A percentile compares a stretch with the other conserved stretches of the same genome.
phyloP scores from a whole-genome alignment of 1,284 basidiomycete genomes.

The Paramarasmius palmivorus region DNA sequence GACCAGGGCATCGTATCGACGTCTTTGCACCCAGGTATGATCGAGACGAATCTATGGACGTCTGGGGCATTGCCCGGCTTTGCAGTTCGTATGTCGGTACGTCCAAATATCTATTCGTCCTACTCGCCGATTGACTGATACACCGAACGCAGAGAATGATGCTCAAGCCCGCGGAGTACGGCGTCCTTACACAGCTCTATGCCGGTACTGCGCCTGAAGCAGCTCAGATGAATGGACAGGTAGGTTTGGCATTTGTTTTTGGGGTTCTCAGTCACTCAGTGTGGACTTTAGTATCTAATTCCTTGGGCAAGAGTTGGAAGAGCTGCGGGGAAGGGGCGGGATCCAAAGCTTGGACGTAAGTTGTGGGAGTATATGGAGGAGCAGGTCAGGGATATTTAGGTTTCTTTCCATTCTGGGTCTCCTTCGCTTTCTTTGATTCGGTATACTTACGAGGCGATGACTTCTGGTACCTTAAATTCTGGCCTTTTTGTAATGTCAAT shows the following conservation, averaged over 20 bases:
- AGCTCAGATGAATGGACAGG: conserved; percentile 21
- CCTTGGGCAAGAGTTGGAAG: conserved; percentile 27
- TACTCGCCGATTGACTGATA: no score
- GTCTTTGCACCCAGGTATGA: conserved; percentile 28
- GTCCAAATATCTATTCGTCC: conserved; percentile 5
- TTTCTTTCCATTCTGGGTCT: no score
- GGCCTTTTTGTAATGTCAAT: no score
- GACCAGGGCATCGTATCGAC: conserved; percentile 35
- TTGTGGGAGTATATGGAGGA: conserved; percentile 33
- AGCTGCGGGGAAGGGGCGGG: conserved; percentile 15
- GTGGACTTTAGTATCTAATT: conserved; percentile 22
- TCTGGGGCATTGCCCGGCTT: conserved; percentile 16
- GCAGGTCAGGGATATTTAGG: conserved; percentile 18
- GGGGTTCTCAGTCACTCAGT: neutral
- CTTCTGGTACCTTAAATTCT: no score
- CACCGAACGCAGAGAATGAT: conserved; percentile 1
- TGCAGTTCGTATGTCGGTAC: neutral
- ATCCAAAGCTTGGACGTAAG: conserved; percentile 22
- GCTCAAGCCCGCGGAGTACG: conserved; percentile 7
- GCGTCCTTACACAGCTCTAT: conserved; percentile 18
- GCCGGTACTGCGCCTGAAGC: conserved; percentile 20
- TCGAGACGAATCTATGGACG: conserved; percentile 25
- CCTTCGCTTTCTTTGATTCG: no score
- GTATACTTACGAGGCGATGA: no score
- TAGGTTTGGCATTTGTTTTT: neutral